Evolutionary conservation across 2,329 filamentous ascomycete species (phyloP).

Genomic region (Sclerotinia minor): DNA sequence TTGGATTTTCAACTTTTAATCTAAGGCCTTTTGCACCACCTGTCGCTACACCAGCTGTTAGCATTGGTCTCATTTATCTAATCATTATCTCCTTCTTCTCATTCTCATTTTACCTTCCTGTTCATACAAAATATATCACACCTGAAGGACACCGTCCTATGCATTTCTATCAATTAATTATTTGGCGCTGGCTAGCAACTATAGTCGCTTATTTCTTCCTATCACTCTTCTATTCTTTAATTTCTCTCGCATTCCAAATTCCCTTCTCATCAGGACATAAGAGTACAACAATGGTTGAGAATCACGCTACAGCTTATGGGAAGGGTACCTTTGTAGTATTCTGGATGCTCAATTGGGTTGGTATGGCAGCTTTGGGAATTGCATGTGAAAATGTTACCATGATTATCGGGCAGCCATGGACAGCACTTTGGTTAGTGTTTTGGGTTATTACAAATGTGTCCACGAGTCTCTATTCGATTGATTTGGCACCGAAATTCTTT

Average conservation of each 20-base stretch:
- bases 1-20: slow-evolving; percentile 57
- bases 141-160: slow-evolving; percentile 57
- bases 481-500: slow-evolving; percentile 59
- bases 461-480: slow-evolving; percentile 60
- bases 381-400: slow-evolving; percentile 67
- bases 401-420: slow-evolving; percentile 55
- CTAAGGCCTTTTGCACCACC: slow-evolving; percentile 60
- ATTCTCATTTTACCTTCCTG: slow-evolving; percentile 64
- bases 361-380: slow-evolving; percentile 62
- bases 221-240: slow-evolving; percentile 62
- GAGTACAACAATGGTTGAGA: slow-evolving; percentile 46
- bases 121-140: slow-evolving; percentile 59
- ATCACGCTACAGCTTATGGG: slow-evolving; percentile 56
- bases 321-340: slow-evolving; percentile 61
- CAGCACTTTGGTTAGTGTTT: slow-evolving; percentile 11
- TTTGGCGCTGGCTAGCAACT: slow-evolving; percentile 59
- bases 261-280: slow-evolving; percentile 55
- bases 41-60: slow-evolving; percentile 56
- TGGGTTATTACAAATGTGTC: slow-evolving; percentile 58
- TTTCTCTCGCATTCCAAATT: slow-evolving; percentile 63
- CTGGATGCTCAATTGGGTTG: slow-evolving; percentile 63
- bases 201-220: slow-evolving; percentile 60
- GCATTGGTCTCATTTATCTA: slow-evolving; percentile 64
- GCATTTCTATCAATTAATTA: slow-evolving; percentile 56
- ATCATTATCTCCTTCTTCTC: slow-evolving; percentile 66